A percentile compares a stretch with the other conserved stretches of the same genome.
Conservation (phyloP, 805 yeast genomes). For the Kodamaea leandrae region DNA sequence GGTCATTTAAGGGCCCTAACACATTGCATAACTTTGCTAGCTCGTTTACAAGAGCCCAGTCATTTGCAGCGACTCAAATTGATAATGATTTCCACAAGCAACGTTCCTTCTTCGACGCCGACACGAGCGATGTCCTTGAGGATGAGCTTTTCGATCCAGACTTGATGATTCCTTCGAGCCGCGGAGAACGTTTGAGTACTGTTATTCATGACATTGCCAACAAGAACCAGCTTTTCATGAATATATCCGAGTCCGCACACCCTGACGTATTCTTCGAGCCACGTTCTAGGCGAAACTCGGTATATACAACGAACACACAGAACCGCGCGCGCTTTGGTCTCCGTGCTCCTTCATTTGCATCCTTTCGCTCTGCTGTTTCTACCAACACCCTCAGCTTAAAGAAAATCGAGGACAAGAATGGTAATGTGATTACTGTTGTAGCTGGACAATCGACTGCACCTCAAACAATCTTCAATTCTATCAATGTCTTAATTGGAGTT, state of each 20-base stretch:
- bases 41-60: conserved; percentile 39
- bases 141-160: conserved; percentile 50
- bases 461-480: conserved; percentile 69
- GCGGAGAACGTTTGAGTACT: conserved; percentile 64
- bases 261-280: conserved; percentile 39
- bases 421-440: conserved; percentile 61
- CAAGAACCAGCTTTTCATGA: conserved; percentile 22
- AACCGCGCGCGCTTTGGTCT: conserved; percentile 25
- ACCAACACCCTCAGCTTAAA: conserved; percentile 46
- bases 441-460: conserved; percentile 58
- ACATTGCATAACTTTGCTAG: conserved; percentile 40
- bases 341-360: conserved; percentile 45
- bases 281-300: conserved; percentile 30
- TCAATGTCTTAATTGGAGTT: conserved; percentile 73
- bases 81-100: conserved; percentile 23
- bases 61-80: conserved; percentile 19
- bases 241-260: conserved; percentile 13
- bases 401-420: conserved; percentile 67
- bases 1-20: conserved; percentile 30
- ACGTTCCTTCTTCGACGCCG: conserved; percentile 16
- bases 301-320: conserved; percentile 11
- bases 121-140: conserved; percentile 13
- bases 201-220: conserved; percentile 43
- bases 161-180: conserved; percentile 50
- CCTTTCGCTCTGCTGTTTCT: conserved; percentile 37